These are phyloP conservation scores for Scheffersomyces stambukii DNA, from an alignment of 1,139 yeast genomes.

Conservation along the genomic window DNA sequence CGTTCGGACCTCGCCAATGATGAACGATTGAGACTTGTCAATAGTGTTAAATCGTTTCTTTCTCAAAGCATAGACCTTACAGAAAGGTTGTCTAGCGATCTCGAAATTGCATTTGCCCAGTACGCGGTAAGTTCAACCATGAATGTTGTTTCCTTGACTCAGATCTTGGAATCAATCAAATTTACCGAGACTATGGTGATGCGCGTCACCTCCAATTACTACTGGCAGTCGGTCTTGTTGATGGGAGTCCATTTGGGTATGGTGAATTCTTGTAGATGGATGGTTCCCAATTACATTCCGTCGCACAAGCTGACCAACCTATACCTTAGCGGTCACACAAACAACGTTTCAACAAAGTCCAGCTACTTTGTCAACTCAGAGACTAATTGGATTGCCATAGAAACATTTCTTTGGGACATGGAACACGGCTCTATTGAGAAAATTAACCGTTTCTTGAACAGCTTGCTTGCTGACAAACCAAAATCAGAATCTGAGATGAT, in stretches of 20 bases:
- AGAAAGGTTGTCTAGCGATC: conserved; percentile 10
- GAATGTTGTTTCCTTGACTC: conserved; percentile 16
- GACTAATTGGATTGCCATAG: conserved; percentile 10
- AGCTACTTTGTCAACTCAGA: conserved; percentile 25
- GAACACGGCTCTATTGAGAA: conserved; percentile 8
- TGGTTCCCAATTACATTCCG: conserved; percentile 18
- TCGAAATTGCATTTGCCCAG: conserved; percentile 24
- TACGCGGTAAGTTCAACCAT: conserved; percentile 14
- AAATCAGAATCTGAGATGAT: conserved; percentile 21
- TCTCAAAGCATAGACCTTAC: conserved; percentile 10
- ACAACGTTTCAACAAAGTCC: conserved; percentile 18
- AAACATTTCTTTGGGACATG: conserved; percentile 13
- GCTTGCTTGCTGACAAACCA: conserved; percentile 11
- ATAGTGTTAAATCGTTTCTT: conserved; percentile 21
- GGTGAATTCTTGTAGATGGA: conserved; percentile 23
- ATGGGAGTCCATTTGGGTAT: conserved; percentile 25
- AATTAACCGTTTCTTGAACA: conserved; percentile 14
- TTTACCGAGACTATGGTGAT: conserved; percentile 13
- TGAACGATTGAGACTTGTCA: too few relatives aligned
- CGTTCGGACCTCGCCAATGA: too few relatives aligned
- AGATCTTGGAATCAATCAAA: conserved; percentile 20
- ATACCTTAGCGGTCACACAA: conserved; percentile 20
- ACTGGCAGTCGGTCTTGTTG: conserved; percentile 25
- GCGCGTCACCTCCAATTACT: conserved; percentile 18
- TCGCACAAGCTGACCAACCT: conserved; percentile 19